phyloP scores from a whole-genome alignment of 225 moss, liverwort and hornwort genomes.

The Straminergon stramineum region DNA sequence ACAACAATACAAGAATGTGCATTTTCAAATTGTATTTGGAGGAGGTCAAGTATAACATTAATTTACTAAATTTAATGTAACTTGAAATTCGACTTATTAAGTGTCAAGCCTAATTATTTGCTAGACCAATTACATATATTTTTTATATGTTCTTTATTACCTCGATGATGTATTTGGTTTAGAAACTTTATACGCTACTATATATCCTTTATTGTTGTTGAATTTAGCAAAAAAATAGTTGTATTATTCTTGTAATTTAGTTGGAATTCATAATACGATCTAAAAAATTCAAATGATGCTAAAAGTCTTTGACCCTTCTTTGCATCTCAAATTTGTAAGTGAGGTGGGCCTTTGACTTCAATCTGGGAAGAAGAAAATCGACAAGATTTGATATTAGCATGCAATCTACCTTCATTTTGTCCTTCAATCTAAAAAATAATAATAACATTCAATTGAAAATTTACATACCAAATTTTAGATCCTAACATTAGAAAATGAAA shows the following conservation, averaged over 20 bases:
- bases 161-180: neutral
- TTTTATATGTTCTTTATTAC: neutral
- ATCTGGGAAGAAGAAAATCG: neutral
- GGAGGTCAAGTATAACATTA: neutral
- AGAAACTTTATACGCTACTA: neutral
- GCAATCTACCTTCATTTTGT: neutral
- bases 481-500: neutral
- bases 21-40: neutral
- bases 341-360: neutral
- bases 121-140: neutral
- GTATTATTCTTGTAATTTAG: too few species aligned
- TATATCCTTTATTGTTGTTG: neutral
- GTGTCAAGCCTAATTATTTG: neutral
- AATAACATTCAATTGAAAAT: too few species aligned
- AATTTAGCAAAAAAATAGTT: neutral
- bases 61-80: neutral
- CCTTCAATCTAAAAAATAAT: too few species aligned
- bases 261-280: neutral
- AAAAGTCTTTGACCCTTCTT: neutral
- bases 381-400: neutral
- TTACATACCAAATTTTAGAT: neutral
- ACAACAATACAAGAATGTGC: neutral
- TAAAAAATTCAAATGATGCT: neutral
- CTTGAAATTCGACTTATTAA: rapidly evolving
- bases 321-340: neutral